Conservation (phyloP, 306 rosid species). For the Vachellia pachyceras region DNA sequence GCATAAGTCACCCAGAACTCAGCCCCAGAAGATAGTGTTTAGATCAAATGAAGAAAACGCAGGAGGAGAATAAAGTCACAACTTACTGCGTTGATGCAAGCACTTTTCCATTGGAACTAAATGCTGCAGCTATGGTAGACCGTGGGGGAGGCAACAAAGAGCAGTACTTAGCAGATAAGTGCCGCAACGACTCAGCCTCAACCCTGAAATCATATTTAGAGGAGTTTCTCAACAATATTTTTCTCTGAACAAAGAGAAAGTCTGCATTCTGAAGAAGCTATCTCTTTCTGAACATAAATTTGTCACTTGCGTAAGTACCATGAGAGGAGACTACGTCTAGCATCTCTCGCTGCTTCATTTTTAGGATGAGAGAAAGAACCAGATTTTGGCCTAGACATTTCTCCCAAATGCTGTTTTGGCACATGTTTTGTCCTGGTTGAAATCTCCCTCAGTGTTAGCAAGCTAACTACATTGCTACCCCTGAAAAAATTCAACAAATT, state of each 20-base stretch:
- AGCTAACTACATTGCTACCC: slow-evolving; percentile 49
- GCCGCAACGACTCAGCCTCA: slow-evolving; percentile 53
- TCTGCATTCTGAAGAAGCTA: slow-evolving; percentile 24
- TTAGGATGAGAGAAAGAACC: slow-evolving; percentile 24
- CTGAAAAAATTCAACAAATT: slow-evolving; percentile 32
- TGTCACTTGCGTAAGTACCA: slow-evolving; percentile 40
- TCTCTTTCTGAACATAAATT: neutral
- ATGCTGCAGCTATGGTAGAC: slow-evolving; percentile 62
- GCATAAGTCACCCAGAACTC: slow-evolving; percentile 29
- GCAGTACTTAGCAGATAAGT: slow-evolving; percentile 54
- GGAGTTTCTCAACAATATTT: slow-evolving; percentile 4
- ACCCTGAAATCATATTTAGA: slow-evolving; percentile 48
- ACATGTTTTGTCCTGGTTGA: slow-evolving; percentile 50
- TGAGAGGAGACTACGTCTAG: slow-evolving; percentile 51
- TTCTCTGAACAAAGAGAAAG: neutral
- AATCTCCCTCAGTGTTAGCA: slow-evolving; percentile 53
- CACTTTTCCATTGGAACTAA: slow-evolving; percentile 54
- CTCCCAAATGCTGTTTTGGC: slow-evolving; percentile 50
- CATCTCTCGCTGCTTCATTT: slow-evolving; percentile 43
- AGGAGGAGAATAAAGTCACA: slow-evolving; percentile 15
- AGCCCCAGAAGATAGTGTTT: slow-evolving; percentile 23
- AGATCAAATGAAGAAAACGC: slow-evolving; percentile 26
- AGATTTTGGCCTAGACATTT: slow-evolving; percentile 43
- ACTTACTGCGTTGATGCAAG: slow-evolving; percentile 64
- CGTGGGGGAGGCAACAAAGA: slow-evolving; percentile 55